A percentile compares a stretch with the other conserved stretches of the same genome.
Evolutionary conservation across 495 filamentous ascomycete genomes (phyloP).

Genomic region (Bathelium albidoporum): DNA sequence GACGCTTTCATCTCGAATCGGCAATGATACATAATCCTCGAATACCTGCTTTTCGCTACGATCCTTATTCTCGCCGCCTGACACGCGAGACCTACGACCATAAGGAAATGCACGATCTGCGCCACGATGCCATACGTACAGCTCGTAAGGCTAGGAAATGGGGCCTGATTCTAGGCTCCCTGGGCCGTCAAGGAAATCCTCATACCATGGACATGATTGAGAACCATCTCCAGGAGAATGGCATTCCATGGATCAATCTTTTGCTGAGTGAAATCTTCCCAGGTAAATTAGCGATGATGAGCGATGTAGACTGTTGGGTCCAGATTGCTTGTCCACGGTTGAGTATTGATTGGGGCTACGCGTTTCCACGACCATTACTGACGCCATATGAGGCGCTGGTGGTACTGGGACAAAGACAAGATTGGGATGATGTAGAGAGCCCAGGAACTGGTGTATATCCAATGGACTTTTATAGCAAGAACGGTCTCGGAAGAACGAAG

Average conservation of each 20-base stretch:
- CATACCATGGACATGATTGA: conserved; percentile 85
- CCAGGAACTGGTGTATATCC: conserved; percentile 54
- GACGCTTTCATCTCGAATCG: conserved; percentile 91
- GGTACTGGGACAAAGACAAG: conserved; percentile 61
- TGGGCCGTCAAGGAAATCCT: conserved; percentile 91
- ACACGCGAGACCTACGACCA: conserved; percentile 86
- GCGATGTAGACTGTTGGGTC: conserved; percentile 91
- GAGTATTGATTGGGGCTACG: conserved; percentile 98
- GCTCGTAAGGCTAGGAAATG: conserved; percentile 73
- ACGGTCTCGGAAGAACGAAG: conserved; percentile 80
- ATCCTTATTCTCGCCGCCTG: conserved; percentile 86
- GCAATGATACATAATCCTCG: conserved; percentile 97
- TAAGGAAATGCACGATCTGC: conserved; percentile 72
- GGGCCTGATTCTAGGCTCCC: conserved; percentile 86
- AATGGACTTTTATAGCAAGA: conserved; percentile 96
- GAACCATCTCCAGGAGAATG: conserved; percentile 51
- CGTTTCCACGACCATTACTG: conserved; percentile 75
- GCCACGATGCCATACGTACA: conserved; percentile 61
- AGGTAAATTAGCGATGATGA: conserved; percentile 83
- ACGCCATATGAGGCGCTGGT: conserved; percentile 94
- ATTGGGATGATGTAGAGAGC: conserved; percentile 20
- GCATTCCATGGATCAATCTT: conserved; percentile 70
- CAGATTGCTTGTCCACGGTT: conserved; percentile 91
- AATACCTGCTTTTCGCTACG: conserved; percentile 89
- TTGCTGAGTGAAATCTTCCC: conserved; percentile 92